Base-by-base conservation (phyloP, 345 rosid genomes). In the Physaria fendleri region DNA sequence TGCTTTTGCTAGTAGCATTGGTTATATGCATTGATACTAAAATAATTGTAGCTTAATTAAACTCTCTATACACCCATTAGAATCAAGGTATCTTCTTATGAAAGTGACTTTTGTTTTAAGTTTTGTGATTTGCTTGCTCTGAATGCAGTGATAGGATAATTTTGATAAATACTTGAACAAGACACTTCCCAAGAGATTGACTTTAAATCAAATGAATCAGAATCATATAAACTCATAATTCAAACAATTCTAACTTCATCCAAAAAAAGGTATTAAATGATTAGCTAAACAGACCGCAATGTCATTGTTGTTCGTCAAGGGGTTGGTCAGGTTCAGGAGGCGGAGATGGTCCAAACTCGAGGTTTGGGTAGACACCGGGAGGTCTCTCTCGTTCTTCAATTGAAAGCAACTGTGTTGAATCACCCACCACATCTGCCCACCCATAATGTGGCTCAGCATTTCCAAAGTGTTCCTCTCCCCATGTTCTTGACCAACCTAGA, bases 401-500 rank as follows among this genome's bases (percentile, higher is more conserved):
- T 0, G 95, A 81, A 18, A 93, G 86, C 74, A 85, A 74, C 72
- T 86, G 95, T 49, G 72, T 84, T 4, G 97, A 88, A 70, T 93
- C 91, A 7, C 94, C 97, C 43, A 86, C 99, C 2, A 89, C 94
- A 68, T 86, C 97, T 13, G 94, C 92, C 99, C 99, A 93, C 30
- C 99, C 99, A 28, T 93, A 93, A 75, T 93, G 99, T 25, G 99
- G 99, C 60, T 93, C 97, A 24, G 89, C 94, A 7, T 93, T 86
- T 79, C 99, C 99, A 29, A 88, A 85, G 65, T 93, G 97, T 69
- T 93, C 99, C 69, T 93, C 99, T 23, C 99, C 97, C 97, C 99
- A 93, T 8, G 95, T 93, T 75, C 97, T 86, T 55, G 97, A 88
- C 99, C 97, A 93, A 62, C 97, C 97, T 93, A 66, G 22, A 56